These are phyloP conservation scores for Curvularia eragrostidis DNA, from an alignment of 2,329 filamentous ascomycete genomes.

Conservation along the genomic window DNA sequence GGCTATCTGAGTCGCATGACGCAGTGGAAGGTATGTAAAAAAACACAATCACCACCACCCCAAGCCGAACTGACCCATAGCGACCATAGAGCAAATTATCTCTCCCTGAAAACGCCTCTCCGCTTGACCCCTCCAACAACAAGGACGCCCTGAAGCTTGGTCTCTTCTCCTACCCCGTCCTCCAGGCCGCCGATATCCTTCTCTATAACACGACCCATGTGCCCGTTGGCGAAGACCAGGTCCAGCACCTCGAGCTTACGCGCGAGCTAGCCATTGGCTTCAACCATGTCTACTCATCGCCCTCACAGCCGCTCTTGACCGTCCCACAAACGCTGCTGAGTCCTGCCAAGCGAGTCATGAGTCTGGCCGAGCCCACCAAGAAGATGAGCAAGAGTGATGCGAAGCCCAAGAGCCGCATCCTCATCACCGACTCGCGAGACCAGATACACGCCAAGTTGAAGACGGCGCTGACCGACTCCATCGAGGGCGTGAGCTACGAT, in stretches of 20 bases:
- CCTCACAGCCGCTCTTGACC: constrained; percentile 18
- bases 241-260: constrained; percentile 92
- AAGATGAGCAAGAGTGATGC: constrained; percentile 96
- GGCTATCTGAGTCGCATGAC: constrained; percentile 98
- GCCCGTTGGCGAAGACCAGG: constrained; percentile 94
- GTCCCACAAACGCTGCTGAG: constrained; percentile 41
- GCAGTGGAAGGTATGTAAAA: constrained; percentile 84
- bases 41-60: background rate
- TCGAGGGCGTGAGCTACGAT: constrained; percentile 74
- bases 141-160: constrained; percentile 79
- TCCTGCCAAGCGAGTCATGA: constrained; percentile 88
- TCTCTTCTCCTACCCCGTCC: constrained; percentile 92
- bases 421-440: constrained; percentile 74
- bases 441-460: constrained; percentile 74
- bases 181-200: constrained; percentile 93
- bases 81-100: constrained; percentile 68
- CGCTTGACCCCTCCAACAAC: constrained; percentile 58
- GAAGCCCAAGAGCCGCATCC: constrained; percentile 75
- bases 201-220: constrained; percentile 88
- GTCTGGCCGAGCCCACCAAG: constrained; percentile 73
- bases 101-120: constrained; percentile 63
- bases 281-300: constrained; percentile 75
- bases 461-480: constrained; percentile 77
- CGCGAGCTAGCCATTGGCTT: constrained; percentile 86
- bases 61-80: constrained; percentile 4